Conservation (phyloP, 208 protist genomes). For the Trypanosomatidae sp. region DNA sequence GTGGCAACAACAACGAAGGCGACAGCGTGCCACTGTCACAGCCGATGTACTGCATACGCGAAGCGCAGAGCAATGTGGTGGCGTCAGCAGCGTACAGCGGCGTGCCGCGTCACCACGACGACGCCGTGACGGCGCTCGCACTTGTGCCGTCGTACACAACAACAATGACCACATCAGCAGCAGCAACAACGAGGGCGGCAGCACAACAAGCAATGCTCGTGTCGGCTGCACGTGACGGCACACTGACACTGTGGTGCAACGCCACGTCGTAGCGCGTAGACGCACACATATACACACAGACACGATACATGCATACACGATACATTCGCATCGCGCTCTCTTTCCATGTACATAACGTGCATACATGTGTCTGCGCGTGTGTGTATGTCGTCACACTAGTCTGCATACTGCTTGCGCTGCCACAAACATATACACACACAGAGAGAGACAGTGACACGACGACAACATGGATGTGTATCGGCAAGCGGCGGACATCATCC, state of each 20-base stretch:
- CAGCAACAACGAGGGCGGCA: not conserved
- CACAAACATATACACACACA: constrained; percentile 1
- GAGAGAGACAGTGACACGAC: not conserved
- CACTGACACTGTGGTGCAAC: not conserved
- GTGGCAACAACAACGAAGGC: too few species aligned
- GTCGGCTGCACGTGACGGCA: not conserved
- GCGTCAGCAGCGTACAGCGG: not conserved
- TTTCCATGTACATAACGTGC: not conserved
- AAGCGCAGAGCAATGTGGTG: not conserved
- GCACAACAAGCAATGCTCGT: not conserved
- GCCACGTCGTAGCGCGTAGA: not conserved
- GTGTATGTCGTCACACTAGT: not conserved
- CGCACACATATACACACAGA: not conserved
- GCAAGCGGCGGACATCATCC: constrained; percentile 70
- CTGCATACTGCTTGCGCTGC: not conserved
- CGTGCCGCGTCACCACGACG: too few species aligned
- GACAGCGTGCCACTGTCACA: constrained; percentile 13
- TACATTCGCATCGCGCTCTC: not conserved
- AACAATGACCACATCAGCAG: not conserved
- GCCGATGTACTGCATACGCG: constrained; percentile 16
- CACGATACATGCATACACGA: not conserved
- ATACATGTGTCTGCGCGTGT: not conserved
- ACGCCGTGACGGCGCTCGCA: too few species aligned
- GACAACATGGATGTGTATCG: constrained; percentile 89
- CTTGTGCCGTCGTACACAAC: not conserved